Evolutionary conservation across 2,329 filamentous ascomycete genomes (phyloP), one percentile per base, ranked within the genome.

Genomic region (Diatrype stigma): DNA sequence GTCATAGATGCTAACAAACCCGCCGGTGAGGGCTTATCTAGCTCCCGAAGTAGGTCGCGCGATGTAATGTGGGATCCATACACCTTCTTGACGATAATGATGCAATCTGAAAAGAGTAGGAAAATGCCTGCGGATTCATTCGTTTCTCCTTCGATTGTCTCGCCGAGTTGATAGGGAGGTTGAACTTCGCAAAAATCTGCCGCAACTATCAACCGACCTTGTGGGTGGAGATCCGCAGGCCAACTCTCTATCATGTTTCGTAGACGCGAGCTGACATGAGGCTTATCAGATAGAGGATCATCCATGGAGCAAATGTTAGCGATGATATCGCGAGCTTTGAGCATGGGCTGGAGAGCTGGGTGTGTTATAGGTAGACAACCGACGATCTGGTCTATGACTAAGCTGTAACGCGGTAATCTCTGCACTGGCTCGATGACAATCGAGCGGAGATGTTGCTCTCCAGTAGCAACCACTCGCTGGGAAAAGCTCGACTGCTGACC

Each of bases 261-360:
- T 45, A 96, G 73, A 40, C 89, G 84, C 58, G 84, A 87, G 32
- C 87, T 80, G 42, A 90, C 77, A 58, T 89, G 87, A 10, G 85
- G 84, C 59, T 90, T 88, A 62, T 90, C 87, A 3, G 75, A 81
- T 61, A 69, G 76, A 62, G 63, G 88, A 65, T 73, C 88, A 61
- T 96, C 93, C 72, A 96, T 86, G 16, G 93, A 95, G 70, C 94
- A 99, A 42, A 99, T 99, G 49, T 96, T 94, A 19, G 92, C 91
- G 58, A 99, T 91, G 48, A 96, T 89, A 67, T 97, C 94, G 58
- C 93, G 82, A 0, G 94, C 92, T 65, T 90, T 92, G 40, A 96
- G 80, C 71, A 99, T 86, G 2, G 81, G 79, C 58, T 88, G 86
- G 48, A 96, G 78, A 0, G 92, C 92, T 2, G 91, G 89, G 66